A percentile compares a stretch with the other conserved stretches of the same genome.
phyloP scores from a whole-genome alignment of 371 early-diverging fungal genomes.

The Apophysomyces variabilis region DNA sequence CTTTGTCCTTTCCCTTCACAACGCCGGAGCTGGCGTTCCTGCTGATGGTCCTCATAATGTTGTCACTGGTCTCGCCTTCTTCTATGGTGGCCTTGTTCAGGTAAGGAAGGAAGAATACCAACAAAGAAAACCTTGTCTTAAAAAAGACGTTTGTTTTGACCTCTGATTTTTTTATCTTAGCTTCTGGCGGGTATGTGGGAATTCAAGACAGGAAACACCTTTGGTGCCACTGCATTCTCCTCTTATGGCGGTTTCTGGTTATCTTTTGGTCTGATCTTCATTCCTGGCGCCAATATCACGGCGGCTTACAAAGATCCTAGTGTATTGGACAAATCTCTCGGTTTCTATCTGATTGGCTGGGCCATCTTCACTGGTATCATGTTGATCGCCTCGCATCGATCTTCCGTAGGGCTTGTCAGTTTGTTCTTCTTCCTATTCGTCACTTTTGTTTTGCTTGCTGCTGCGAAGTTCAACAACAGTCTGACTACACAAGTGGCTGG shows the following conservation, averaged over 20 bases:
- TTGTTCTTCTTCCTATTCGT: slow-evolving; percentile 69
- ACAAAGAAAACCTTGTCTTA: neutral
- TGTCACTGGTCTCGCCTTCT: slow-evolving; percentile 72
- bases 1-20: slow-evolving; percentile 70
- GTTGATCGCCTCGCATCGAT: slow-evolving; percentile 69
- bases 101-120: slow-evolving; percentile 30
- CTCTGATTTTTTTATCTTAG: slow-evolving; percentile 27
- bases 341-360: slow-evolving; percentile 73
- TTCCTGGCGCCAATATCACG: slow-evolving; percentile 59
- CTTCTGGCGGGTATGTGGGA: slow-evolving; percentile 87
- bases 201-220: slow-evolving; percentile 75
- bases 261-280: slow-evolving; percentile 65
- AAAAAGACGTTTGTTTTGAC: no score
- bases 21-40: slow-evolving; percentile 69
- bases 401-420: slow-evolving; percentile 60
- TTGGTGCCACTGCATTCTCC: slow-evolving; percentile 85
- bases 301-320: slow-evolving; percentile 46
- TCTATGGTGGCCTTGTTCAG: slow-evolving; percentile 83
- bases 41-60: slow-evolving; percentile 58
- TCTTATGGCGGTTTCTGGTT: slow-evolving; percentile 84
- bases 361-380: slow-evolving; percentile 70
- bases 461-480: slow-evolving; percentile 44
- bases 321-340: slow-evolving; percentile 61
- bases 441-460: slow-evolving; percentile 66
- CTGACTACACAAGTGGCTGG: slow-evolving; percentile 52